A percentile compares a stretch with the other conserved stretches of the same genome.
phyloP scores from a whole-genome alignment of 441 rosid genomes.

The Mallotus japonicus region DNA sequence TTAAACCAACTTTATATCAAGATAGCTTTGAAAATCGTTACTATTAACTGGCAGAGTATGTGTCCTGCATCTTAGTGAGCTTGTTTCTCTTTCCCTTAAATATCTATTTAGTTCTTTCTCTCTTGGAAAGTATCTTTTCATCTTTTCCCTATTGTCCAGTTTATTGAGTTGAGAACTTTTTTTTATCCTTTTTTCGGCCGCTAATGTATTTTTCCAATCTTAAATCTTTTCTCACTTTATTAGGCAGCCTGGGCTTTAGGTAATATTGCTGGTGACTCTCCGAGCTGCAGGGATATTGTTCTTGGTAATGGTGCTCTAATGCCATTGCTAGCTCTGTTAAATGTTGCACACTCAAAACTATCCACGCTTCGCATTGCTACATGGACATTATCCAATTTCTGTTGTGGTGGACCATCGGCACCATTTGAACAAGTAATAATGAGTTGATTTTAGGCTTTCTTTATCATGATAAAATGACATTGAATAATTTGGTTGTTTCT shows the following conservation, averaged over 20 bases:
- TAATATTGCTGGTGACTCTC: constrained; percentile 87
- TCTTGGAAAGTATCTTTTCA: neutral
- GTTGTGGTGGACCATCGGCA: constrained; percentile 69
- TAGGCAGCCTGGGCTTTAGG: constrained; percentile 92
- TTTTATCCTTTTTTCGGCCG: neutral
- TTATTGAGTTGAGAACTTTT: neutral
- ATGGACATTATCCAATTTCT: constrained; percentile 58
- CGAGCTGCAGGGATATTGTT: constrained; percentile 77
- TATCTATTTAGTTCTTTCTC: neutral
- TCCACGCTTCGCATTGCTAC: constrained; percentile 51
- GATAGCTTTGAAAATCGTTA: neutral
- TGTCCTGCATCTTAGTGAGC: neutral
- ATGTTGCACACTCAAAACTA: constrained; percentile 59
- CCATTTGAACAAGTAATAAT: constrained; percentile 60
- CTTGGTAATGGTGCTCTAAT: constrained; percentile 59
- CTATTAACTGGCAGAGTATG: neutral
- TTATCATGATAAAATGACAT: neutral
- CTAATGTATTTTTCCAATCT: neutral
- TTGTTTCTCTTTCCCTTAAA: neutral
- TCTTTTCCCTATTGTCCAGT: neutral
- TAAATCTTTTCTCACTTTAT: neutral
- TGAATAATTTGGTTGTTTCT: neutral
- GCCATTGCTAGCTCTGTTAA: constrained; percentile 61
- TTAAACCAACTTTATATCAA: neutral
- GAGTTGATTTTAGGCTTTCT: neutral